Percentiles rank a stretch among this genome's conserved stretches.
Conservation (phyloP, 306 rosid genomes). For the Casuarina equisetifolia region DNA sequence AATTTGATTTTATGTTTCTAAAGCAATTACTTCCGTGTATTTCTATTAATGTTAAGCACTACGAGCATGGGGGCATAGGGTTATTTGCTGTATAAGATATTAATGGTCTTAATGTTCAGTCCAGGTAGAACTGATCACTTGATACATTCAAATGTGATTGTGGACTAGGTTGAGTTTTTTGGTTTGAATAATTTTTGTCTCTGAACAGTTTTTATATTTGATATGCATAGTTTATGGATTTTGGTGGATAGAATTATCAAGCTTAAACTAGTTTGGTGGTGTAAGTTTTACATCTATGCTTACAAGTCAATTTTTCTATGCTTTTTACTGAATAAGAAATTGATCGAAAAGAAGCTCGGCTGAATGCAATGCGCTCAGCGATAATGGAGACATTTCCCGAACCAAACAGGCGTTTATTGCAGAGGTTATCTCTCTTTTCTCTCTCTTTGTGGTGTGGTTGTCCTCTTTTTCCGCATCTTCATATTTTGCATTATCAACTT, state of each 20-base stretch:
- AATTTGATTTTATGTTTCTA: background rate
- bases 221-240: background rate
- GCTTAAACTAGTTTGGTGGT: conserved; percentile 11
- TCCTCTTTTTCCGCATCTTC: conserved; percentile 1
- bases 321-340: conserved; percentile 58
- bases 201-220: background rate
- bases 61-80: background rate
- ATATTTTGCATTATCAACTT: background rate
- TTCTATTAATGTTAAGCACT: background rate
- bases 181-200: background rate
- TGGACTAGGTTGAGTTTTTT: background rate
- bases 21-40: background rate
- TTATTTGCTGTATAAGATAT: background rate
- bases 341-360: conserved; percentile 86
- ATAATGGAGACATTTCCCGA: conserved; percentile 94
- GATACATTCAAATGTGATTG: background rate
- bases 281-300: conserved; percentile 15
- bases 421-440: conserved; percentile 51
- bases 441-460: conserved; percentile 3
- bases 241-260: conserved; percentile 15
- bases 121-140: background rate
- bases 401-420: conserved; percentile 92
- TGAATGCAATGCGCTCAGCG: conserved; percentile 83
- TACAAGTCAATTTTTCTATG: conserved; percentile 13
- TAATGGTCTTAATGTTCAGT: background rate